Evolutionary conservation across 2,329 filamentous ascomycete species (phyloP).

Genomic region (Verruconis gallopava): DNA sequence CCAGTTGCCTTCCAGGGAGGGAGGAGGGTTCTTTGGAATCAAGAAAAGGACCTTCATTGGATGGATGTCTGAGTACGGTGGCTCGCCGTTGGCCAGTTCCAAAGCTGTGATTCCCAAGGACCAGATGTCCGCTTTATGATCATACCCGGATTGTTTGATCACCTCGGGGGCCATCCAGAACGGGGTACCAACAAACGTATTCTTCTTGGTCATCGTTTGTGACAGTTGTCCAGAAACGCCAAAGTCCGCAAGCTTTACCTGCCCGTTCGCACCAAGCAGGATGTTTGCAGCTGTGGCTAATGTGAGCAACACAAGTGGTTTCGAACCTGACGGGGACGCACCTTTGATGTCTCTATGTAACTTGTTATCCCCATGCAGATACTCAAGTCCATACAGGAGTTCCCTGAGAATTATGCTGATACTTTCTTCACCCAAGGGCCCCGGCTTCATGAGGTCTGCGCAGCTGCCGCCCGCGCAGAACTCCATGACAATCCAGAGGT

Average conservation of each 20-base stretch:
- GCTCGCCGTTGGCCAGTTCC: conserved; percentile 82
- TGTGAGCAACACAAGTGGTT: conserved; percentile 2
- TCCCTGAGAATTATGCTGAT: conserved; percentile 93
- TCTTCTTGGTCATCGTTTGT: conserved; percentile 98
- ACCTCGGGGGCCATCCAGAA: conserved; percentile 99
- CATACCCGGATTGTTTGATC: conserved; percentile 95
- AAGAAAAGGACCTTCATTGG: conserved; percentile 97
- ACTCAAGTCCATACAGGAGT: conserved; percentile 78
- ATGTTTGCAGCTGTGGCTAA: conserved; percentile 67
- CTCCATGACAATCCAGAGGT: conserved; percentile 99
- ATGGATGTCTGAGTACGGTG: conserved; percentile 90
- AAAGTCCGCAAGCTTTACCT: conserved; percentile 95
- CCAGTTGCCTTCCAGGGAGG: conserved; percentile 46
- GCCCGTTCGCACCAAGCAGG: conserved; percentile 74
- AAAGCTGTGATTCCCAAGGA: conserved; percentile 89
- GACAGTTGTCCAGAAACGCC: conserved; percentile 92
- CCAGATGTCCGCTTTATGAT: conserved; percentile 97
- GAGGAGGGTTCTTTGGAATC: conserved; percentile 88
- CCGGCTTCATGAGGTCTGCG: conserved; percentile 89
- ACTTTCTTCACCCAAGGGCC: conserved; percentile 82
- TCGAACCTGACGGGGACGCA: conserved; percentile 24
- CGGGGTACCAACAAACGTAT: conserved; percentile 93
- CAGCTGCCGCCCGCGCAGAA: conserved; percentile 96
- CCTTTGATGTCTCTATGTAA: conserved; percentile 93
- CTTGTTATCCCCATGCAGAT: conserved; percentile 91